A percentile compares a stretch with the other conserved stretches of the same genome.
These are phyloP conservation scores for Sabuloglossum arenarium DNA, from an alignment of 495 filamentous ascomycete genomes.

Conservation along the genomic window DNA sequence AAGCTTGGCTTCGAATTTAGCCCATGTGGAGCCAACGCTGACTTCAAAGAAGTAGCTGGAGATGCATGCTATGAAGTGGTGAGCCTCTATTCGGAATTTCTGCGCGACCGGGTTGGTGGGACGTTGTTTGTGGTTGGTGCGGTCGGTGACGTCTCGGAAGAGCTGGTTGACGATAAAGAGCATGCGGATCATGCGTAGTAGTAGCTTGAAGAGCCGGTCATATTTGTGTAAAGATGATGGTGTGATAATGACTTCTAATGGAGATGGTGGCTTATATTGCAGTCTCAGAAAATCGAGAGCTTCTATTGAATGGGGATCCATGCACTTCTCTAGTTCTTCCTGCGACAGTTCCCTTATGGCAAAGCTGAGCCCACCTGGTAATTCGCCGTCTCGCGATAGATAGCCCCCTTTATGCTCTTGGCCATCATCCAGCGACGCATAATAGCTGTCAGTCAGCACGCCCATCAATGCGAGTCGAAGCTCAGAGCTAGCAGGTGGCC, in stretches of 20 bases:
- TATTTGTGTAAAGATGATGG: constrained; percentile 47
- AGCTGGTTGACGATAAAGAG: constrained; percentile 53
- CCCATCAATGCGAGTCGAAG: constrained; percentile 75
- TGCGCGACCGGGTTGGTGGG: constrained; percentile 23
- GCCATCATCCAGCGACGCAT: constrained; percentile 9
- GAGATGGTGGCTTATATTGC: constrained; percentile 58
- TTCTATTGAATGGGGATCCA: constrained; percentile 58
- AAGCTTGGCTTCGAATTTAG: constrained; percentile 41
- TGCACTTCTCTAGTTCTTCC: constrained; percentile 55
- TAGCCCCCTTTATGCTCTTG: constrained; percentile 6
- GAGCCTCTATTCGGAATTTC: constrained; percentile 51
- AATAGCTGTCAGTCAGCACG: constrained; percentile 56
- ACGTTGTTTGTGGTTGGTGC: constrained; percentile 13
- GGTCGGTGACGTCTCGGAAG: constrained; percentile 33
- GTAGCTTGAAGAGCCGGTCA: constrained; percentile 58
- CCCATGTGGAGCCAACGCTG: constrained; percentile 52
- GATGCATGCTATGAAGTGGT: constrained; percentile 51
- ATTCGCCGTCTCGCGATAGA: constrained; percentile 16
- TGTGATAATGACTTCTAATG: constrained; percentile 55
- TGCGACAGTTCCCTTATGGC: constrained; percentile 59
- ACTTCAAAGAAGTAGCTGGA: constrained; percentile 57
- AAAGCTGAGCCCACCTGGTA: constrained; percentile 74
- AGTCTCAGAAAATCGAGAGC: constrained; percentile 81
- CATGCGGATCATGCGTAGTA: constrained; percentile 64
- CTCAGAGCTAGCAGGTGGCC: constrained; percentile 89